Evolutionary conservation across 495 filamentous ascomycete genomes (phyloP), one percentile per base, ranked within the genome.

Genomic region (Copromyces sp.): DNA sequence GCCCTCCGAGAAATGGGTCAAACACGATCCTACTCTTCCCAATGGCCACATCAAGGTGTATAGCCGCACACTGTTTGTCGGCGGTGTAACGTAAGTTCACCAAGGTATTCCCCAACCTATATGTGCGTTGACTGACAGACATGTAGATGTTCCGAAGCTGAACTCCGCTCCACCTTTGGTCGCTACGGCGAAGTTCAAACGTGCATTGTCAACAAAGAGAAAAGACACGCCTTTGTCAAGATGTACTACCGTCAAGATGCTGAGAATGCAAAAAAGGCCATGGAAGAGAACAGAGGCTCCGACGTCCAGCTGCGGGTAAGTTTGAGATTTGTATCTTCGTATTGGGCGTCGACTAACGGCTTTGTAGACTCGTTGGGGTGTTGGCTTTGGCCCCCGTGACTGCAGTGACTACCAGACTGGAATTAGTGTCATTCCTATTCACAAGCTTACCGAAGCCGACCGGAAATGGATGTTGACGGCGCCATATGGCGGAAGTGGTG

Each of bases 211-310:
- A 97, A 98, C 82, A 90, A 91, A 73, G 96, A 98, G 75, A 98
- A 97, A 82, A 92, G 95, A 32, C 96, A 98, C 82, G 95, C 95
- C 14, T 99, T 99, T 77, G 94, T 99, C 74, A 99, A 99, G 81
- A 98, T 99, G 95, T 87, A 94, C 72, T 93, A 87, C 71, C 94
- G 96, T 35, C 84, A 87, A 39, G 94, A 98, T 78, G 94, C 95
- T 12, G 86, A 97, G 38, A 81, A 79, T 69, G 95, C 95, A 69
- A 93, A 95, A 74, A 89, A 91, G n/a, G 93, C 90, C 53, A 98
- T 98, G 94, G 94, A 97, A 76, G 90, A 89, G 5, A 87, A 89
- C 75, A 89, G 90, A 71, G 86, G 87, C 69, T 84, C 88, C 38
- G 89, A 94, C 68, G 89, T 94, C 85, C 87, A 92, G 75, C 86